phyloP scores from a whole-genome alignment of 352 stramenopile genomes.

The Elongisporangium undulatum region DNA sequence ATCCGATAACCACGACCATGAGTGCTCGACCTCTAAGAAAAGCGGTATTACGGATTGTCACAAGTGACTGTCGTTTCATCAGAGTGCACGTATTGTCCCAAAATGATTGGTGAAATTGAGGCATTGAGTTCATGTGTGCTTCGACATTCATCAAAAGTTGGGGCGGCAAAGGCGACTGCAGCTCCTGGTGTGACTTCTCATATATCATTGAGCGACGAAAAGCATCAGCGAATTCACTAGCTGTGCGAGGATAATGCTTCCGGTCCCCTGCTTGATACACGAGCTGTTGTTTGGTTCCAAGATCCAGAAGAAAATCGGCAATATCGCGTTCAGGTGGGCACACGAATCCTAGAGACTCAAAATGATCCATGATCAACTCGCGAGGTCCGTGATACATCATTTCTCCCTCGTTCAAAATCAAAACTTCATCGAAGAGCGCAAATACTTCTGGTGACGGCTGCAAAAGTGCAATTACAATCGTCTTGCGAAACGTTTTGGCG shows the following conservation, averaged over 20 bases:
- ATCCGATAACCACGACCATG: constrained; percentile 39
- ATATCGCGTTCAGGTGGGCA: constrained; percentile 60
- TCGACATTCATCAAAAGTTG: constrained; percentile 14
- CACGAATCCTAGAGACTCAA: constrained; percentile 50
- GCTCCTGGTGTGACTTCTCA: constrained; percentile 15
- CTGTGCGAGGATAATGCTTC: constrained; percentile 11
- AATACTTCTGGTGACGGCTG: constrained; percentile 56
- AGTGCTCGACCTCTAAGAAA: constrained; percentile 23
- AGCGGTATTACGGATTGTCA: constrained; percentile 40
- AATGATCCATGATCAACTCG: constrained; percentile 35
- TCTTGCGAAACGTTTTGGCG: constrained; percentile 35
- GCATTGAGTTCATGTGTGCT: constrained; percentile 24
- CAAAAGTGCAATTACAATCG: constrained; percentile 47
- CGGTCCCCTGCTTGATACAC: constrained; percentile 8
- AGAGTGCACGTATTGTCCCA: constrained; percentile 27
- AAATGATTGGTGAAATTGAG: constrained; percentile 37
- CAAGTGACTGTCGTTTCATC: constrained; percentile 38
- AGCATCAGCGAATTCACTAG: constrained; percentile 31
- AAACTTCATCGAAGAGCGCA: constrained; percentile 48
- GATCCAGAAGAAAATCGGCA: constrained; percentile 89
- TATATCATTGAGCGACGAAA: constrained; percentile 37
- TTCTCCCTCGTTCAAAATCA: constrained; percentile 53
- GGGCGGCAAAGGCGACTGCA: constrained; percentile 20
- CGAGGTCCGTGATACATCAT: constrained; percentile 59
- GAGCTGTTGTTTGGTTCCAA: constrained; percentile 29